Conservation (phyloP, 352 stramenopile genomes). For the Phytopythium chamaehyphon region DNA sequence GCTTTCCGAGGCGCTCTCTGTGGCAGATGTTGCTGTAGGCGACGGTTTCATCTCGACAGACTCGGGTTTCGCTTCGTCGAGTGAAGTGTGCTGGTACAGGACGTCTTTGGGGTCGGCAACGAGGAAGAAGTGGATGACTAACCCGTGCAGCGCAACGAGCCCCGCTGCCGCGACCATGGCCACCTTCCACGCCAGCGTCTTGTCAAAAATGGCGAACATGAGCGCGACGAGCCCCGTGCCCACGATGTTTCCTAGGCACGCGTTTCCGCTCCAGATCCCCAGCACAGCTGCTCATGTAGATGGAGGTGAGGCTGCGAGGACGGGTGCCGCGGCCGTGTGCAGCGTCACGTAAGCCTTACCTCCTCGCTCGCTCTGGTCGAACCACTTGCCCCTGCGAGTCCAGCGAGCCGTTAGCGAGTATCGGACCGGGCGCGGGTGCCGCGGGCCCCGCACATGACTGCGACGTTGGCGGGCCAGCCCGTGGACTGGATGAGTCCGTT, state of each 20-base stretch:
- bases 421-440: not conserved
- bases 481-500: conserved; percentile 83
- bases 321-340: not conserved
- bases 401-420: conserved; percentile 19
- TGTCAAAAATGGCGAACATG: conserved; percentile 77
- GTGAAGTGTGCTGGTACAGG: conserved; percentile 37
- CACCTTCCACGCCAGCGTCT: conserved; percentile 85
- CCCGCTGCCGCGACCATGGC: conserved; percentile 84
- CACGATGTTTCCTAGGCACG: conserved; percentile 95
- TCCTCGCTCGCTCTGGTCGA: conserved; percentile 64
- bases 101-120: conserved; percentile 65
- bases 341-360: conserved; percentile 9
- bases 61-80: conserved; percentile 47
- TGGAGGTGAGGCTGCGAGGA: not conserved
- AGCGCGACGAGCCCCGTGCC: conserved; percentile 80
- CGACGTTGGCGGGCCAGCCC: conserved; percentile 71
- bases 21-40: not conserved
- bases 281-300: conserved; percentile 78
- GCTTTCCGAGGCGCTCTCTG: not conserved
- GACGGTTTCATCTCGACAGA: conserved; percentile 17
- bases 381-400: conserved; percentile 93
- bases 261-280: conserved; percentile 95
- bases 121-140: conserved; percentile 85
- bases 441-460: conserved; percentile 60
- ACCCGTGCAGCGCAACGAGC: conserved; percentile 84